A percentile compares a stretch with the other conserved stretches of the same genome.
These are phyloP conservation scores for Penicillium atrosanguineum DNA, from an alignment of 495 filamentous ascomycete genomes.

Conservation along the genomic window DNA sequence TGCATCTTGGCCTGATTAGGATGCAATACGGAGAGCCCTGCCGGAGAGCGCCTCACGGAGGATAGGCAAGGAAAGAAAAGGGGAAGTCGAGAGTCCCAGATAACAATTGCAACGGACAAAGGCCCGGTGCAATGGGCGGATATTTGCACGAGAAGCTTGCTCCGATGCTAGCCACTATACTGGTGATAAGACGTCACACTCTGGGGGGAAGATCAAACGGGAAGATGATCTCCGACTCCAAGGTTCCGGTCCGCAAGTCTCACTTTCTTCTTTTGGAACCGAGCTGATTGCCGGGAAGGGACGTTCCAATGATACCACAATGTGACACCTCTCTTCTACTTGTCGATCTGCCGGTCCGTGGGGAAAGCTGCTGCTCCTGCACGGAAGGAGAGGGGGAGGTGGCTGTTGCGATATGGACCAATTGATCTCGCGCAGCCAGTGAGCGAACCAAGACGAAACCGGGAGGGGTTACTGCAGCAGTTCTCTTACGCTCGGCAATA, in stretches of 20 bases:
- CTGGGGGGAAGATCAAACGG: slow-evolving; percentile 8
- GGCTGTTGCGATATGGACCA: slow-evolving; percentile 33
- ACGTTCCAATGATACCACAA: slow-evolving; percentile 20
- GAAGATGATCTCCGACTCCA: slow-evolving; percentile 25
- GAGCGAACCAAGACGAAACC: slow-evolving; percentile 14
- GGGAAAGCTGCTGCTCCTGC: slow-evolving; percentile 40
- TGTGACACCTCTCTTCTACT: slow-evolving; percentile 34
- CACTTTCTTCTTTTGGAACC: slow-evolving; percentile 20
- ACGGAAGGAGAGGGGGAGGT: slow-evolving; percentile 16
- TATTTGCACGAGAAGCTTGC: slow-evolving; percentile 2
- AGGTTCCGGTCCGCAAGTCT: slow-evolving; percentile 15
- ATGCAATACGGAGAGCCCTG: slow-evolving; percentile 48
- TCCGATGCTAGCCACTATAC: slow-evolving; percentile 21
- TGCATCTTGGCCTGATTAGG: slow-evolving; percentile 50
- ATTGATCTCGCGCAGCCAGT: slow-evolving; percentile 31
- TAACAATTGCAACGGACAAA: slow-evolving; percentile 40
- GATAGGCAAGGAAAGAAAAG: slow-evolving; percentile 11
- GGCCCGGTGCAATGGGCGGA: slow-evolving; percentile 32
- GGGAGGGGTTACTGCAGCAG: slow-evolving; percentile 6
- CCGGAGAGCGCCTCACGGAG: slow-evolving; percentile 43
- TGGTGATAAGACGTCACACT: slow-evolving; percentile 22
- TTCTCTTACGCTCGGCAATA: slow-evolving; percentile 11
- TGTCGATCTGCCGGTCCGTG: slow-evolving; percentile 39
- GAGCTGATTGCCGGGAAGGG: slow-evolving; percentile 18
- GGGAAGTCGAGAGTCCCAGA: slow-evolving; percentile 26